Base-by-base conservation (phyloP, 2,329 filamentous ascomycete genomes). In the Penicillium sp. region DNA sequence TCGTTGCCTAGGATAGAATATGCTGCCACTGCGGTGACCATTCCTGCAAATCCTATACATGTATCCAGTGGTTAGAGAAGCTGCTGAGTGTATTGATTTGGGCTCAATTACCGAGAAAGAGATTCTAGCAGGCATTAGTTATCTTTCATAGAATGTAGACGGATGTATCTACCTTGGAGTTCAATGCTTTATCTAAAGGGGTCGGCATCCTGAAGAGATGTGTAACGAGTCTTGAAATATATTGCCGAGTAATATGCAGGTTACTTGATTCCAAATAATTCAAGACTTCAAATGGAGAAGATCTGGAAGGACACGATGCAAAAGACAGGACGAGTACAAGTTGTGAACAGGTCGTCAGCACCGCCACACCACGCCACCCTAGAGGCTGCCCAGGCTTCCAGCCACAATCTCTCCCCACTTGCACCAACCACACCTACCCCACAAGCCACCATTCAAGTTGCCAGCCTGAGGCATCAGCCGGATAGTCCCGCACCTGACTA, bases 1-100 rank as follows among this genome's bases (percentile, higher is more conserved):
- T 92, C 89, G 45, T 82, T 79, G 49, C 89, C 89, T 84, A 87
- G 95, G 61, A 96, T 92, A 14, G 82, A 80, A 86, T 87, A 95
- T 35, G 82, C 83, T 13, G 89, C 87, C 2, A 87, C 89, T 2
- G 87, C 89, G 6, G 88, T 87, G 12, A 96, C 80, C 44, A 95
- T 79, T 9, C 87, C 88, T 4, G 87, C 84, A 66, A 96, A 96
- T 14, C 84, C 88, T 84, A 73, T 47, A 61, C 62, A 41, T 38
- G 27, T 34, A n/a, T 19, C 9, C 29, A 14, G 33, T 38, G 55
- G 57, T 70, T 54, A 68, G 55, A 43, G 28, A 36, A n/a, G 29
- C 19, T 11, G 33, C 13, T 31, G 8, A 48, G 11, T 19, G 27
- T 14, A 9, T 34, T 42, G 10, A 25, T 29, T 25, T n/a, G 3